Evolutionary conservation across 2,329 filamentous ascomycete species (phyloP).

Genomic region (Waltergamsia citrina): DNA sequence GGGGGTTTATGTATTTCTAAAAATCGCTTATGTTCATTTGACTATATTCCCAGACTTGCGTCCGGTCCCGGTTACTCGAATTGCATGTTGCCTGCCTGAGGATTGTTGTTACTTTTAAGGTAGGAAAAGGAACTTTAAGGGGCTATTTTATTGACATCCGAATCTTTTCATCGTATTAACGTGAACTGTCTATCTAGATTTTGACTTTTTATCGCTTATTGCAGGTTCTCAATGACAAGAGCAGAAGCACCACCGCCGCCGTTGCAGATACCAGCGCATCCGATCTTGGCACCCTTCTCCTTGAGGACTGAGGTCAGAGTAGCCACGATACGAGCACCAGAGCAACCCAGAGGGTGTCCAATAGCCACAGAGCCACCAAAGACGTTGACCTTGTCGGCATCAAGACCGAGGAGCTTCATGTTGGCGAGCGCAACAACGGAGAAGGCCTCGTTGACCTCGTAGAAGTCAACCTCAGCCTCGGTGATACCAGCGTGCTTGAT

Average conservation of each 20-base stretch:
- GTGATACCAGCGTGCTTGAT: slow-evolving; percentile 86
- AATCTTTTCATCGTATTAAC: too few relatives aligned
- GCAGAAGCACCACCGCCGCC: slow-evolving; percentile 93
- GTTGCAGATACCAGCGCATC: slow-evolving; percentile 93
- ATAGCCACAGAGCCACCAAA: slow-evolving; percentile 93
- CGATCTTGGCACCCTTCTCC: slow-evolving; percentile 89
- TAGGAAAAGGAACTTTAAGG: too few relatives aligned
- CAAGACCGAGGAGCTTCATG: slow-evolving; percentile 78
- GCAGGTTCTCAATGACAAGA: slow-evolving; percentile 73
- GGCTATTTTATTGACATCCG: too few relatives aligned
- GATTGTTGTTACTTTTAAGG: too few relatives aligned
- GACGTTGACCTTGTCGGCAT: slow-evolving; percentile 83
- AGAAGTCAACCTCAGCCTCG: slow-evolving; percentile 73
- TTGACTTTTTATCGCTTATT: too few relatives aligned
- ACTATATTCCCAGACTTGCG: too few relatives aligned
- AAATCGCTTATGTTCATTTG: too few relatives aligned
- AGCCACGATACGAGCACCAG: slow-evolving; percentile 85
- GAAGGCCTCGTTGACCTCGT: slow-evolving; percentile 99
- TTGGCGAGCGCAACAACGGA: slow-evolving; percentile 94
- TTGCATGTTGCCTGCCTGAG: too few relatives aligned
- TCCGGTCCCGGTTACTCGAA: too few relatives aligned
- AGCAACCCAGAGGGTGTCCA: slow-evolving; percentile 88
- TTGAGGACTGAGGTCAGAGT: slow-evolving; percentile 82
- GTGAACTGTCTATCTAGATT: too few relatives aligned
- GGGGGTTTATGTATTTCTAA: too few relatives aligned